A percentile compares a stretch with the other conserved stretches of the same genome.
These are phyloP conservation scores for Eucalyptus lansdowneana DNA, from an alignment of 345 rosid genomes.

Conservation along the genomic window DNA sequence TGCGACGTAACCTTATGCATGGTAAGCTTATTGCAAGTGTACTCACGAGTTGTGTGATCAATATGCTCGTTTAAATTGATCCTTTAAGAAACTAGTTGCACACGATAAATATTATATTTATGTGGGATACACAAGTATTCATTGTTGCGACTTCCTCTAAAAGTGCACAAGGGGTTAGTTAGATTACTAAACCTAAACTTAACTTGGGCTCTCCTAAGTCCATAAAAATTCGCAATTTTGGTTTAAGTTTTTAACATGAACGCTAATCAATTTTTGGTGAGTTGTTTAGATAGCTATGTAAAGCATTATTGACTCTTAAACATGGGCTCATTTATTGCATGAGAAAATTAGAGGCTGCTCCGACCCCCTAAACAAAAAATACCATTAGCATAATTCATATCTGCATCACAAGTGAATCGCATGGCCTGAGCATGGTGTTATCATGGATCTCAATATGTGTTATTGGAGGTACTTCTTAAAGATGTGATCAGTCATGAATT, in stretches of 20 bases:
- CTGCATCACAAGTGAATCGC: neutral
- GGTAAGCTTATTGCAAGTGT: neutral
- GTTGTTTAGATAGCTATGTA: accelerated
- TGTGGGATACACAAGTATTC: neutral
- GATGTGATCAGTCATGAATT: accelerated
- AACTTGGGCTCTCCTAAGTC: accelerated
- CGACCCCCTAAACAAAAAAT: neutral
- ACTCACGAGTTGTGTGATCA: neutral
- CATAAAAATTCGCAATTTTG: no score
- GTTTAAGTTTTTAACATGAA: no score
- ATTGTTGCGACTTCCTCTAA: neutral
- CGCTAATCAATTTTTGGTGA: no score
- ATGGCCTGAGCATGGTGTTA: neutral
- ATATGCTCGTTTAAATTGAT: neutral
- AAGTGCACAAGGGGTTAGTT: accelerated
- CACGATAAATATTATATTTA: neutral
- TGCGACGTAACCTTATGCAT: neutral
- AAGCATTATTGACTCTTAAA: accelerated
- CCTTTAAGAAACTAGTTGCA: neutral
- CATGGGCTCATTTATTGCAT: neutral
- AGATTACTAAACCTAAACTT: accelerated
- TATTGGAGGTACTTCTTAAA: neutral
- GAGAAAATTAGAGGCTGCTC: neutral
- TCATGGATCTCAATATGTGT: accelerated
- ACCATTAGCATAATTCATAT: neutral